phyloP scores from a whole-genome alignment of 1,284 basidiomycete species.

The Irpex lacteus region DNA sequence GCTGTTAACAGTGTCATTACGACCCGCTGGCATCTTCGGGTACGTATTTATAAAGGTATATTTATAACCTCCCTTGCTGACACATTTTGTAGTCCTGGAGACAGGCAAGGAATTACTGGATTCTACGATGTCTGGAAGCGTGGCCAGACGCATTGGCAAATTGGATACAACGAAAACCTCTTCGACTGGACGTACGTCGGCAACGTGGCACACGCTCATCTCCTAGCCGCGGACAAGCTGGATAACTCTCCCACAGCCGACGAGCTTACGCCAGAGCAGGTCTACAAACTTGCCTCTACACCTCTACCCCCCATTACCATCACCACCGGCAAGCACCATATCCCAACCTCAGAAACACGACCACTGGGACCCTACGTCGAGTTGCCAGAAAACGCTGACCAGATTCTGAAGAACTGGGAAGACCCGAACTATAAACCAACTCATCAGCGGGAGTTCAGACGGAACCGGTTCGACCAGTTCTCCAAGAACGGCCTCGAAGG shows the following conservation, averaged over 20 bases:
- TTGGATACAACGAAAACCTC: constrained; percentile 91
- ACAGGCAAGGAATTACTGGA: constrained; percentile 84
- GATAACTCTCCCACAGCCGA: constrained; percentile 42
- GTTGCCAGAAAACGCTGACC: constrained; percentile 55
- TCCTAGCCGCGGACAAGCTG: constrained; percentile 90
- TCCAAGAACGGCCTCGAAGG: constrained; percentile 52
- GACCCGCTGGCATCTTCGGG: constrained; percentile 99
- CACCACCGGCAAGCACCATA: constrained; percentile 57
- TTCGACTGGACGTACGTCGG: constrained; percentile 99
- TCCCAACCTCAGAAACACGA: constrained; percentile 77
- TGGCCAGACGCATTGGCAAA: constrained; percentile 88
- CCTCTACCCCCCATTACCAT: constrained; percentile 64
- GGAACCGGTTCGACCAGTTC: constrained; percentile 75
- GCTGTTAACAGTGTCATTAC: constrained; percentile 84
- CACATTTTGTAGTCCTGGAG: constrained; percentile 67
- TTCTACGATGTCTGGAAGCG: constrained; percentile 81
- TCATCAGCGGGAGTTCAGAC: constrained; percentile 58
- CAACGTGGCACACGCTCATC: constrained; percentile 93
- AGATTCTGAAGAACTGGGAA: constrained; percentile 61
- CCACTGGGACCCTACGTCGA: constrained; percentile 78
- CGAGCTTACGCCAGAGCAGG: constrained; percentile 32
- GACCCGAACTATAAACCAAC: constrained; percentile 42
- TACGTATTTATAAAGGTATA: constrained; percentile 22
- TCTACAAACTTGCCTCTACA: constrained; percentile 36
- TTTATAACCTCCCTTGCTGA: neutral